Percentiles rank a stretch among this genome's conserved stretches.
phyloP scores from a whole-genome alignment of 2,329 filamentous ascomycete species.

The Amesomyces nigricolor region DNA sequence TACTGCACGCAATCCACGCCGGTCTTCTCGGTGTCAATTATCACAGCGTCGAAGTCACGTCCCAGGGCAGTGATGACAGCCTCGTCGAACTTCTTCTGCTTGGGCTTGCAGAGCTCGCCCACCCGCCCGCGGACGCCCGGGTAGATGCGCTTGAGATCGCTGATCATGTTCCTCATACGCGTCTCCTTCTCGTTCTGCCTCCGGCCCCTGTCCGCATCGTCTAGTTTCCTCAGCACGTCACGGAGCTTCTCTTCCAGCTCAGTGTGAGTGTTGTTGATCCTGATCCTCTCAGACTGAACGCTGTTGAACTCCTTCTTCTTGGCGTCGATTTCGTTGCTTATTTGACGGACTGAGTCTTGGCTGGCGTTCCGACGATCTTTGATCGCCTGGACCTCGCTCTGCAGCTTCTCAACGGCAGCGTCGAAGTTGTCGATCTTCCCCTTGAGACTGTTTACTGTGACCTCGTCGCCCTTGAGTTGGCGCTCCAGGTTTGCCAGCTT shows the following conservation, averaged over 20 bases:
- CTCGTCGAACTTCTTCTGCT: slow-evolving; percentile 93
- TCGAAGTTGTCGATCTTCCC: slow-evolving; percentile 79
- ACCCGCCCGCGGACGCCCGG: slow-evolving; percentile 87
- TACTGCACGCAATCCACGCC: slow-evolving; percentile 92
- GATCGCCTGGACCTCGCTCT: slow-evolving; percentile 64
- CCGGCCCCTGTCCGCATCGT: slow-evolving; percentile 77
- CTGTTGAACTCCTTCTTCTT: slow-evolving; percentile 92
- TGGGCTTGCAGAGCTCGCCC: slow-evolving; percentile 87
- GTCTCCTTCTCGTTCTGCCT: slow-evolving; percentile 80
- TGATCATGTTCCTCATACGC: slow-evolving; percentile 74
- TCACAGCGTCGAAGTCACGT: slow-evolving; percentile 86
- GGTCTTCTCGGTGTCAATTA: slow-evolving; percentile 92
- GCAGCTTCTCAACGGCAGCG: slow-evolving; percentile 66
- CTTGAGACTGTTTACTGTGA: slow-evolving; percentile 82
- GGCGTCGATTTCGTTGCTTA: slow-evolving; percentile 69
- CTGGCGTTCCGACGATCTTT: slow-evolving; percentile 61
- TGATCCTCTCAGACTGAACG: slow-evolving; percentile 74
- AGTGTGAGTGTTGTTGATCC: slow-evolving; percentile 73
- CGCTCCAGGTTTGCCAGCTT: slow-evolving; percentile 82
- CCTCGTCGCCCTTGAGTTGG: slow-evolving; percentile 85
- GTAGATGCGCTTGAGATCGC: slow-evolving; percentile 81
- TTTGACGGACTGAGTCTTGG: slow-evolving; percentile 58
- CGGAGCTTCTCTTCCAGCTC: slow-evolving; percentile 91
- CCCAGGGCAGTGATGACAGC: slow-evolving; percentile 90
- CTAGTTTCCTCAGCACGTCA: slow-evolving; percentile 71